Evolutionary conservation across 2,329 filamentous ascomycete genomes (phyloP), one percentile per base, ranked within the genome.

Genomic region (Penicillium sp.): DNA sequence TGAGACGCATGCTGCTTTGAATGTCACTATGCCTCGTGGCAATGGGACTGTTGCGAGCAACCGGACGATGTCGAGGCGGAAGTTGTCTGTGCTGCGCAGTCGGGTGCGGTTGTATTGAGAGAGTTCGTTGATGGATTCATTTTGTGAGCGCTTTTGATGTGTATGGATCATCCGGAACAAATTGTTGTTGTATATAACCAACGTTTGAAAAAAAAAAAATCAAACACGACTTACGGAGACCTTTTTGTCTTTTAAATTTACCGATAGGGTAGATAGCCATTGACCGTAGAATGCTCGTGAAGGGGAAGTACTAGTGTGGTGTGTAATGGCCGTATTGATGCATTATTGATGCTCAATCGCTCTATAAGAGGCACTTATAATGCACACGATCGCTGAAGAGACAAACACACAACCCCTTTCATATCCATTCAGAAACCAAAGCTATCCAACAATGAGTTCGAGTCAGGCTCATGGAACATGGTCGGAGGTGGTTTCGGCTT

Each of bases 401-500:
- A 39, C 44, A 59, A 18, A 55, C 58, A 55, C 27, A 6, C 18
- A 54, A 52, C 5, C 33, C 13, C 49, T 50, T 11, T 35, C 24
- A 16, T 49, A 24, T n/a, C 44, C 24, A 58, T 36, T 75, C 76
- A 98, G 72, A 98, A 95, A 1, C 94, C 94, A 83, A 98, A 98
- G 73, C 86, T 93, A 80, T 98, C 94, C 68, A 98, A 81, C 70
- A 99, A 77, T 59, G 91, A 94, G 73, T 86, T 91, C 31, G 90
- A 85, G 78, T 96, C 92, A n/a, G 95, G 95, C 75, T 99, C 95
- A 68, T 96, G 84, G 73, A 98, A 98, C 62, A 89, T 87, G 19
- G 89, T 92, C 1, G 92, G 87, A 16, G 88, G 83, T 14, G 85
- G 82, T 68, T 88, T 84, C 60, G 79, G 77, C 67, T 68, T 76